Conservation (phyloP, 1,284 basidiomycete species). For the Rhodotorula sp. region DNA sequence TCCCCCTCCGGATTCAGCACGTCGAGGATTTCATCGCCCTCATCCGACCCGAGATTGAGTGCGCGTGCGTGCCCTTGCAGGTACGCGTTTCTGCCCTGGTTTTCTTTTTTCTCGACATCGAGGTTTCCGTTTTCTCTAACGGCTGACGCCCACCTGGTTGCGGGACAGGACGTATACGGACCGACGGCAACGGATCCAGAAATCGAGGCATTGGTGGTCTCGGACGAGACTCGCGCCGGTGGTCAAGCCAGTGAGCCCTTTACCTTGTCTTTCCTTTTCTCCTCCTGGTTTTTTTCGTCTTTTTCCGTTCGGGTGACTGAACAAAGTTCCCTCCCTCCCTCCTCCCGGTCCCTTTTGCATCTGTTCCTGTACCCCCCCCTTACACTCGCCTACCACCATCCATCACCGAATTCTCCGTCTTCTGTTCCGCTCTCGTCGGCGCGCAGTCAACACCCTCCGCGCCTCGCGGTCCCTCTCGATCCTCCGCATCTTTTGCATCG, state of each 20-base stretch:
- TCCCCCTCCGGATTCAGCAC: constrained; percentile 58
- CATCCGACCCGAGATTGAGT: constrained; percentile 63
- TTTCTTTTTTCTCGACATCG: constrained; percentile 1
- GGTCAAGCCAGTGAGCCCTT: constrained; percentile 62
- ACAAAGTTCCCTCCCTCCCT: not conserved
- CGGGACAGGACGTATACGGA: constrained; percentile 69
- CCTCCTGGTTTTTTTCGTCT: not conserved
- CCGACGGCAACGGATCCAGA: constrained; percentile 80
- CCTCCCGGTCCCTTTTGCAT: not conserved
- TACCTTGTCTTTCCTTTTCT: no score
- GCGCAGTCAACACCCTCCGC: constrained; percentile 36
- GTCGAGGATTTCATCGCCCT: constrained; percentile 65
- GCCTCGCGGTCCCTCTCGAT: not conserved
- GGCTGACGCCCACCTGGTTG: not conserved
- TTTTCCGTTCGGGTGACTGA: not conserved
- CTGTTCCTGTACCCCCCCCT: no score
- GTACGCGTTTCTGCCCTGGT: constrained; percentile 11
- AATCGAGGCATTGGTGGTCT: constrained; percentile 81
- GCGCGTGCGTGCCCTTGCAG: constrained; percentile 66
- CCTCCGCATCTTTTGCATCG: constrained; percentile 35
- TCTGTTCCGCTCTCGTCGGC: not conserved
- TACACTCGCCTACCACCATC: no score
- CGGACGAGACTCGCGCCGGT: constrained; percentile 75
- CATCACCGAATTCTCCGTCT: not conserved
- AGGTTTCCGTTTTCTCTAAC: not conserved